Evolutionary conservation across 345 rosid species (phyloP).

Genomic region (Mangifera indica): DNA sequence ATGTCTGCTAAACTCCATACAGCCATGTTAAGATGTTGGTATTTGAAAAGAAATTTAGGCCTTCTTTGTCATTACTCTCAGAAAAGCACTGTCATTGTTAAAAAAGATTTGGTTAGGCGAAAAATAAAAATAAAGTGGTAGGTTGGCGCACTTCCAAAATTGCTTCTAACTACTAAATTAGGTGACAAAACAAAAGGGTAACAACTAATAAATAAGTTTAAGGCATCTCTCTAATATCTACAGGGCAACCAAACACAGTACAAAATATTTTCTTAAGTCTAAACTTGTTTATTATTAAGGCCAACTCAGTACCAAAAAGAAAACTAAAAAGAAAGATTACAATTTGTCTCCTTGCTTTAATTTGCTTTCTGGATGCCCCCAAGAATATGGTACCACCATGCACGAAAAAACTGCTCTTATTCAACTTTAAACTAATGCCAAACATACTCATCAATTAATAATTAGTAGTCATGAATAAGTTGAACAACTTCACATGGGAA

Average conservation of each 20-base stretch:
- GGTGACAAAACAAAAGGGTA: not conserved
- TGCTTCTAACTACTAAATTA: not conserved
- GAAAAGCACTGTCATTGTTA: not conserved
- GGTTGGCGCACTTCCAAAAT: not conserved
- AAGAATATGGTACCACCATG: slow-evolving; percentile 25
- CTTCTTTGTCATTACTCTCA: too few species aligned
- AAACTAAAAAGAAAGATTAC: not conserved
- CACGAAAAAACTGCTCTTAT: not conserved
- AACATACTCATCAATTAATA: not conserved
- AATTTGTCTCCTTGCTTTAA: slow-evolving; percentile 12
- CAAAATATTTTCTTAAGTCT: not conserved
- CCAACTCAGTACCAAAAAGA: not conserved
- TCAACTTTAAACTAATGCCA: not conserved
- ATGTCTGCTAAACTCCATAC: not conserved
- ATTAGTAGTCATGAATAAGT: not conserved
- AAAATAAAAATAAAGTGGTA: not conserved
- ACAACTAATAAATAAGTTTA: not conserved
- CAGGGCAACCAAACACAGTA: not conserved
- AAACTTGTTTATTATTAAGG: not conserved
- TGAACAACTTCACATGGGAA: slow-evolving; percentile 5
- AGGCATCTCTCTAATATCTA: not conserved
- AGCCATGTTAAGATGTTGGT: not conserved
- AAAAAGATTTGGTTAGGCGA: not conserved
- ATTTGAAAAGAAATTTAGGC: not conserved
- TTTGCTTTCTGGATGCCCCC: slow-evolving; percentile 23